Base-by-base conservation (phyloP, 139 green algal species). In the Gonium pectorale region DNA sequence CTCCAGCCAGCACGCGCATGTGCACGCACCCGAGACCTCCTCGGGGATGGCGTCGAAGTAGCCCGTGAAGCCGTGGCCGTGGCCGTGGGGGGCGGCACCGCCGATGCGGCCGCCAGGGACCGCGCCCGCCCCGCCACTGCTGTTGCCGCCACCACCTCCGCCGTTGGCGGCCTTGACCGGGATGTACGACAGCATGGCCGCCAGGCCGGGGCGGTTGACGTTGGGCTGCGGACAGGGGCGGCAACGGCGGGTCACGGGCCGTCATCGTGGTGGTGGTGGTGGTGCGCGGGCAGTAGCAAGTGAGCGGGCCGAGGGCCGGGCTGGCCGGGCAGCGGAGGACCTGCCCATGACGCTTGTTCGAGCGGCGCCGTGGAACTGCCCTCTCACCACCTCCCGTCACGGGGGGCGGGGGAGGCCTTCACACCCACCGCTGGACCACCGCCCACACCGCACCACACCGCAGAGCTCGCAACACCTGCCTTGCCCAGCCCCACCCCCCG, bases 21-120 rank as follows among this genome's bases (percentile, higher is more conserved):
- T n/a, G n/a, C 41, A 67, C 51, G 15, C 44, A 83, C 77, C 77
- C 22, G 77, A 83, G 9, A 73, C 43, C 60, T 83, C 77, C 43
- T 83, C 77, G 1, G 62, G 77, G 3, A 83, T 83, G 0, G 31
- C 62, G 11, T 83, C 77, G 19, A 73, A 83, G 13, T 38, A 54
- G 27, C 19, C 35, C 19, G 13, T 54, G 46, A 11, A 38, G 68
- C 68, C 43, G 68, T 77, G n/a, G 11, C 27, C 68, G 29, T 24
- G 4, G 44, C 68, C 43, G 68, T 60, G 33, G 5, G 43, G 2
- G 24, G 68, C 68, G 8, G 8, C 43, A 24, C 9, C 21, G 41
- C 11, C 31, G 44, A 11, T 6, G 44, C 44, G 44, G 41, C 19
- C 26, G n/a, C 69, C 19, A 62, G 27, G 67, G 9, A 35, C 24